Base-by-base conservation (phyloP, 1,139 yeast genomes). In the Wickerhamomyces sp. region DNA sequence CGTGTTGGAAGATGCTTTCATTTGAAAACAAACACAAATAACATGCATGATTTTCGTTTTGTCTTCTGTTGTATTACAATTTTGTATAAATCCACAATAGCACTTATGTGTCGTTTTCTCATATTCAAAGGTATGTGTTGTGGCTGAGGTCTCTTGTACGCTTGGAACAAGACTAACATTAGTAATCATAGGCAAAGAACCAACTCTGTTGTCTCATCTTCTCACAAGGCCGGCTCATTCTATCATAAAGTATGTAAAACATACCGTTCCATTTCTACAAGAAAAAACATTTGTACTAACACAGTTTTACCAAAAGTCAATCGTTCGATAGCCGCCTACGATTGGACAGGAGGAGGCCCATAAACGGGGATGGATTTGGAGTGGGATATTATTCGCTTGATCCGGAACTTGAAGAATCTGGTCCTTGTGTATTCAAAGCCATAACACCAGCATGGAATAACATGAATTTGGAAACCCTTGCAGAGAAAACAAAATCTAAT, bases 381-480 rank as follows among this genome's bases (percentile, higher is more conserved):
- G 94, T 91, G 8, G 97, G 97, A 1, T 91, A 91, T 62, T 91
- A 91, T 55, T 72, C 85, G 2, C 64, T 79, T 7, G 83, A 77
- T 32, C 62, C 63, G 2, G 78, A 72, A 37, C 61, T 73, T 9
- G 71, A 57, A 22, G 68, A 69, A 30, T 14, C 13, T 2, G 83
- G 83, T 0, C 91, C 93, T 17, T 85, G 94, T 54, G 72, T 88
- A 3, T 91, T 85, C 64, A 82, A 87, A 51, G 96, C 97, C 15
- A 89, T 88, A 35, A 91, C 97, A 0, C 96, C 95, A 3, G 97
- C 98, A 0, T 91, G 98, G 98, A 91, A 91, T 61, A 91, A 91
- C 58, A 78, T 85, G 54, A 91, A 91, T 55, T 66, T 91, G 44
- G 91, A 86, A 42, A 76, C 89, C 35, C 63, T 91, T 17, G 85